These are phyloP conservation scores for Lipomyces yamadae DNA, from an alignment of 805 yeast species.

Conservation along the genomic window DNA sequence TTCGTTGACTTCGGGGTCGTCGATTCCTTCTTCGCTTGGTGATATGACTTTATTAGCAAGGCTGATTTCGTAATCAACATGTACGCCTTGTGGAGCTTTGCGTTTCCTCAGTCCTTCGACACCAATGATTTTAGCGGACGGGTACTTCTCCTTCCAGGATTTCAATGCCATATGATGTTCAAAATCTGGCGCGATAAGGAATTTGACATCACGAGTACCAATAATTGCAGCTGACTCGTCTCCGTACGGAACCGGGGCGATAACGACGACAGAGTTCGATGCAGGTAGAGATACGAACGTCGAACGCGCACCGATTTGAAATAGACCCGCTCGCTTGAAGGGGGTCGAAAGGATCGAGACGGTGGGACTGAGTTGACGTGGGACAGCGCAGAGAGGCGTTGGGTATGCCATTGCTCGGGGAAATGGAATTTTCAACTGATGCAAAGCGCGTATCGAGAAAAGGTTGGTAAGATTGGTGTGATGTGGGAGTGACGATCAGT, in stretches of 20 bases:
- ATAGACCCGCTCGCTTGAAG: constrained; percentile 33
- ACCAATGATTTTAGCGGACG: constrained; percentile 60
- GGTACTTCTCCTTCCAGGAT: constrained; percentile 57
- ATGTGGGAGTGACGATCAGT: background rate
- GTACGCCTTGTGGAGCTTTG: constrained; percentile 29
- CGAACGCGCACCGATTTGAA: constrained; percentile 37
- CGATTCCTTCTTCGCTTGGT: constrained; percentile 24
- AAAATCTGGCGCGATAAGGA: constrained; percentile 62
- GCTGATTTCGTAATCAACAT: constrained; percentile 30
- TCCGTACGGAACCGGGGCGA: constrained; percentile 37
- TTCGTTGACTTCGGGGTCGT: constrained; percentile 31
- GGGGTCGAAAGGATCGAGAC: constrained; percentile 35
- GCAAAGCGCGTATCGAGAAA: too few species aligned
- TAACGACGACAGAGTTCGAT: constrained; percentile 22
- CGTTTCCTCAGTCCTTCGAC: constrained; percentile 47
- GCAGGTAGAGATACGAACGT: constrained; percentile 28
- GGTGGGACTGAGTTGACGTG: constrained; percentile 29
- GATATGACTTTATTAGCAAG: constrained; percentile 18
- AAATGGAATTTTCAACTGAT: too few species aligned
- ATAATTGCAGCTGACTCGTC: constrained; percentile 29
- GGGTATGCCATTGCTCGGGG: constrained; percentile 33
- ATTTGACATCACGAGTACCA: constrained; percentile 35
- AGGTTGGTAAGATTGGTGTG: too few species aligned
- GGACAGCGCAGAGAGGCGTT: constrained; percentile 37
- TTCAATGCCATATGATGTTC: constrained; percentile 70